phyloP scores from a whole-genome alignment of 177 flowering plant genomes.

The Telopea speciosissima region DNA sequence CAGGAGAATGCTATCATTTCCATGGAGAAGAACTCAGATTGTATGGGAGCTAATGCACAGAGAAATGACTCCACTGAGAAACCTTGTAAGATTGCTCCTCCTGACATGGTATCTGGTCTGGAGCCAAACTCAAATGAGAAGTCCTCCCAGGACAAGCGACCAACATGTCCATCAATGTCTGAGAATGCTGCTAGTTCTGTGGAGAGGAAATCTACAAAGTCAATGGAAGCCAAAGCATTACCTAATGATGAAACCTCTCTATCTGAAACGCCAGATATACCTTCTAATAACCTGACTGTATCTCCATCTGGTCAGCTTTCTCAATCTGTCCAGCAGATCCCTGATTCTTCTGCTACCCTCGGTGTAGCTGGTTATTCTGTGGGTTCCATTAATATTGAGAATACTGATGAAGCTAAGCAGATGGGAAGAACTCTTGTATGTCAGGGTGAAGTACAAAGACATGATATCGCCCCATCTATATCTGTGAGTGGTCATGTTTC shows the following conservation, averaged over 20 bases:
- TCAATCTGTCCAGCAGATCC: neutral
- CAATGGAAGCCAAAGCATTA: constrained; percentile 8
- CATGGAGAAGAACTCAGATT: neutral
- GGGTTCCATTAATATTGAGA: constrained; percentile 6
- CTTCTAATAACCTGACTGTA: neutral
- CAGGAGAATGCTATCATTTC: neutral
- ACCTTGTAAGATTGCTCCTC: neutral
- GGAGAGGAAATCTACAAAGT: constrained; percentile 5
- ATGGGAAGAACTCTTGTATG: neutral
- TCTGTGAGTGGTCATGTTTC: neutral
- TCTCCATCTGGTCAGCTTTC: neutral
- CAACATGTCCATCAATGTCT: constrained; percentile 3
- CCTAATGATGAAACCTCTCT: constrained; percentile 6
- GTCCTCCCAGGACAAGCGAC: constrained; percentile 7
- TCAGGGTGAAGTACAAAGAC: neutral
- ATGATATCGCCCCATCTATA: neutral
- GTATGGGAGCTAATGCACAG: neutral
- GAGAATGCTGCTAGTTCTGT: constrained; percentile 5
- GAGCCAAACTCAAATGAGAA: constrained; percentile 13
- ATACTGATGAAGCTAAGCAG: constrained; percentile 1
- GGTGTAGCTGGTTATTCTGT: constrained; percentile 1
- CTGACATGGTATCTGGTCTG: constrained; percentile 5
- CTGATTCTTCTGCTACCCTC: neutral
- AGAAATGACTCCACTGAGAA: neutral
- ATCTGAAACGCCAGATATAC: neutral